Conservation (phyloP, 1,284 basidiomycete species). For the Amylostereum chailletii region DNA sequence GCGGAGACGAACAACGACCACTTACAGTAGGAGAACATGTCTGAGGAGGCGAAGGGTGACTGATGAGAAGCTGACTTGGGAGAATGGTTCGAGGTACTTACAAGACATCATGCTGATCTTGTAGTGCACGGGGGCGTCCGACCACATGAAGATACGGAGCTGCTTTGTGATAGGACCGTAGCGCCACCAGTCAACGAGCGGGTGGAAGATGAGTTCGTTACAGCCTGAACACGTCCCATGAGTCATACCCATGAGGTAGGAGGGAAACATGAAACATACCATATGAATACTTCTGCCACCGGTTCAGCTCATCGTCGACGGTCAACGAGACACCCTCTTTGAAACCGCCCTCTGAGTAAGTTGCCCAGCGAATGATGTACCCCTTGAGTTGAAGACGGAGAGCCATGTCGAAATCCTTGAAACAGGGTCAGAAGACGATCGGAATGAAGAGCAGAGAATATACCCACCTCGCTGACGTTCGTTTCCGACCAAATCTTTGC, state of each 20-base stretch:
- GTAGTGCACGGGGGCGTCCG: constrained; percentile 69
- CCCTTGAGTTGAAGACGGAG: constrained; percentile 54
- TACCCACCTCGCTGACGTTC: constrained; percentile 60
- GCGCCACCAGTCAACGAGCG: constrained; percentile 62
- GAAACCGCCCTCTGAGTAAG: constrained; percentile 74
- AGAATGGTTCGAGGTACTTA: constrained; percentile 31
- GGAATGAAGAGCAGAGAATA: background rate
- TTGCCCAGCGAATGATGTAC: constrained; percentile 78
- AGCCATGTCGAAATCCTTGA: constrained; percentile 65
- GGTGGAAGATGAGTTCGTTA: constrained; percentile 74
- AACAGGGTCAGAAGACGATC: background rate
- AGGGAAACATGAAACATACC: constrained; percentile 39
- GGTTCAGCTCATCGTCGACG: constrained; percentile 70
- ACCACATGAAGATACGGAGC: constrained; percentile 73
- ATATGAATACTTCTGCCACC: constrained; percentile 86
- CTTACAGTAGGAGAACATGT: constrained; percentile 82
- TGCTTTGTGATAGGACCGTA: constrained; percentile 74
- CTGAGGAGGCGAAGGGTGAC: constrained; percentile 26
- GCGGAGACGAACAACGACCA: constrained; percentile 11
- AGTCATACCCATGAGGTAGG: constrained; percentile 5
- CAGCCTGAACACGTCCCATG: constrained; percentile 30
- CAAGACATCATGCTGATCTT: constrained; percentile 72
- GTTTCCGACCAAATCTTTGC: constrained; percentile 79
- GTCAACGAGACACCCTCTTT: constrained; percentile 85
- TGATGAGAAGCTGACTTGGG: background rate